Conservation (phyloP, 108 stramenopile species). For the Aurantiochytrium sp. region DNA sequence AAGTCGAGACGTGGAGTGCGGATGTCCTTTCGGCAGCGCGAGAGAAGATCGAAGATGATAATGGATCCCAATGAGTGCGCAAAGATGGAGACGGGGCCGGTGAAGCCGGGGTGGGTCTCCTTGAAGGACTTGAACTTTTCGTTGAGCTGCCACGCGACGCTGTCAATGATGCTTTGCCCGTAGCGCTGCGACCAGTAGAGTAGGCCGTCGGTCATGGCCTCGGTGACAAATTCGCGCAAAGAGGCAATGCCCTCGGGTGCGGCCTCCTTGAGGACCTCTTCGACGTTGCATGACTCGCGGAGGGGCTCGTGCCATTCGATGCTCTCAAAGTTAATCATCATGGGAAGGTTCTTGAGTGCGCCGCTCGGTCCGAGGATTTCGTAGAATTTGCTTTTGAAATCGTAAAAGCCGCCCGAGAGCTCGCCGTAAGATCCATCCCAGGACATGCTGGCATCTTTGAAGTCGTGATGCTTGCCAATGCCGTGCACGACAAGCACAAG, state of each 20-base stretch:
- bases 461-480: not conserved
- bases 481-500: not conserved
- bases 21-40: not conserved
- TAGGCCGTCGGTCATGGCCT: not conserved
- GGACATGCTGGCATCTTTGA: not conserved
- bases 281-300: not conserved
- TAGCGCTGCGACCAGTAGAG: not conserved
- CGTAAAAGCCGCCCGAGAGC: not conserved
- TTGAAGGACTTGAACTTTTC: not conserved
- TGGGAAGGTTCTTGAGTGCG: not conserved
- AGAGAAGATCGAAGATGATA: not conserved
- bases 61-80: not conserved
- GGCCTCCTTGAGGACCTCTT: not conserved
- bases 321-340: not conserved
- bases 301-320: not conserved
- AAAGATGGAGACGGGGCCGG: not conserved
- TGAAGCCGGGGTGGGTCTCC: not conserved
- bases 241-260: not conserved
- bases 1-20: not conserved
- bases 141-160: not conserved
- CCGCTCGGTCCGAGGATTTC: not conserved
- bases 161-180: not conserved
- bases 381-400: not conserved
- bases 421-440: not conserved
- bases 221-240: not conserved